These are phyloP conservation scores for Termitomyces eurrhizus DNA, from an alignment of 768 basidiomycete genomes.

Conservation along the genomic window DNA sequence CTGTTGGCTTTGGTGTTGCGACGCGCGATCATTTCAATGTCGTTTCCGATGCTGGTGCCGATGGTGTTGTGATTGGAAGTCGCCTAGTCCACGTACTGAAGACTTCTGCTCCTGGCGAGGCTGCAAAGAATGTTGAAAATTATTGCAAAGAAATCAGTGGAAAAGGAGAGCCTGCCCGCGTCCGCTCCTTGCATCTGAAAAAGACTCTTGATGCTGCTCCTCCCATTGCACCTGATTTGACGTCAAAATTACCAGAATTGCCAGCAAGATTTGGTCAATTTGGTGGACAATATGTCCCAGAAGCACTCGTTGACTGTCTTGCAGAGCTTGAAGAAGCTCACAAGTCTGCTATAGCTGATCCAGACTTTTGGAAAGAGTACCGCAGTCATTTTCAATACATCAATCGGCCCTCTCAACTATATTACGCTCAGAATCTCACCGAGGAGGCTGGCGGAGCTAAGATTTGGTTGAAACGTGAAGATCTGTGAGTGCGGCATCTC, in stretches of 20 bases:
- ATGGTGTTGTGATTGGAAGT: constrained; percentile 93
- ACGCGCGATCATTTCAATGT: constrained; percentile 85
- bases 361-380: constrained; percentile 91
- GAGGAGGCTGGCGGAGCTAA: constrained; percentile 88
- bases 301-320: constrained; percentile 91
- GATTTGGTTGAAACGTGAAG: constrained; percentile 98
- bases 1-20: constrained; percentile 96
- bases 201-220: constrained; percentile 24
- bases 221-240: constrained; percentile 23
- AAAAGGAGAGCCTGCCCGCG: constrained; percentile 33
- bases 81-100: constrained; percentile 81
- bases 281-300: constrained; percentile 97
- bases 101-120: constrained; percentile 43
- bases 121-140: constrained; percentile 52
- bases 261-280: constrained; percentile 91
- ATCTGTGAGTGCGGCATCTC: constrained; percentile 52
- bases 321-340: constrained; percentile 90
- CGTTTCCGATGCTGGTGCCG: constrained; percentile 85
- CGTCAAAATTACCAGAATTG: constrained; percentile 42
- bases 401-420: constrained; percentile 89
- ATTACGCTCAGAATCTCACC: constrained; percentile 88
- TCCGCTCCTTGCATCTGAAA: constrained; percentile 27
- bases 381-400: constrained; percentile 87
- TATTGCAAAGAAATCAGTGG: constrained; percentile 73
- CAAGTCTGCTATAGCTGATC: constrained; percentile 80